These are phyloP conservation scores for Xylaria sp. DNA, from an alignment of 495 filamentous ascomycete genomes.

Conservation along the genomic window DNA sequence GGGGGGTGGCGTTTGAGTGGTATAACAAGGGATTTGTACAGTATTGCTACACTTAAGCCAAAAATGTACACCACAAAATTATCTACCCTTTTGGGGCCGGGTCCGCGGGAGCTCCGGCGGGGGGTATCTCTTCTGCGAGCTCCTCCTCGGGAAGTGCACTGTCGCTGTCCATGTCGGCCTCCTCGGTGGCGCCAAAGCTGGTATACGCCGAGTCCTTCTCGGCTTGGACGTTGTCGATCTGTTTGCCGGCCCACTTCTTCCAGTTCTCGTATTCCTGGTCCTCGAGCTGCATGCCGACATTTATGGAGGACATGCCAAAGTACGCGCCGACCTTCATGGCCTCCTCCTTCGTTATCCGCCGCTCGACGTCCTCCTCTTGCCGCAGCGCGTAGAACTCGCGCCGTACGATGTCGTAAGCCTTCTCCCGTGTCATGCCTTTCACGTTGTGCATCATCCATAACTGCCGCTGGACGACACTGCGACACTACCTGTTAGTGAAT, in stretches of 20 bases:
- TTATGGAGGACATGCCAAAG: constrained; percentile 76
- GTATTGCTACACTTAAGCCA: constrained; percentile 35
- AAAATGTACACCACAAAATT: neutral
- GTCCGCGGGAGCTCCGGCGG: neutral
- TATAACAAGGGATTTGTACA: constrained; percentile 36
- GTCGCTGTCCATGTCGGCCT: constrained; percentile 23
- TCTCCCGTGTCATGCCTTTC: constrained; percentile 59
- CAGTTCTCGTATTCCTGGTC: constrained; percentile 77
- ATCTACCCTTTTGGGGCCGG: neutral
- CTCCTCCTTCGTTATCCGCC: constrained; percentile 86
- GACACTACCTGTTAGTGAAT: constrained; percentile 23
- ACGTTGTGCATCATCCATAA: constrained; percentile 78
- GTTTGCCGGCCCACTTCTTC: constrained; percentile 76
- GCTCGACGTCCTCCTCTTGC: constrained; percentile 81
- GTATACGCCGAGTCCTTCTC: constrained; percentile 57
- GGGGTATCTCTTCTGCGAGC: constrained; percentile 16
- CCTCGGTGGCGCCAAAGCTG: constrained; percentile 45
- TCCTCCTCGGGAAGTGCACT: constrained; percentile 32
- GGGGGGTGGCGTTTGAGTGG: constrained; percentile 22
- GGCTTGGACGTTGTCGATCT: constrained; percentile 50
- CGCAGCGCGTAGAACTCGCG: constrained; percentile 89
- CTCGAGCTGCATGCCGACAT: constrained; percentile 84
- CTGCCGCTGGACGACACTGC: constrained; percentile 92
- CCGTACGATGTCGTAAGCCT: constrained; percentile 87
- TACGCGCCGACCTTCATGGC: constrained; percentile 82